Percentiles rank a stretch among this genome's conserved stretches.
Evolutionary conservation across 371 early-diverging fungal species (phyloP).

Genomic region (Nematocida displodere): DNA sequence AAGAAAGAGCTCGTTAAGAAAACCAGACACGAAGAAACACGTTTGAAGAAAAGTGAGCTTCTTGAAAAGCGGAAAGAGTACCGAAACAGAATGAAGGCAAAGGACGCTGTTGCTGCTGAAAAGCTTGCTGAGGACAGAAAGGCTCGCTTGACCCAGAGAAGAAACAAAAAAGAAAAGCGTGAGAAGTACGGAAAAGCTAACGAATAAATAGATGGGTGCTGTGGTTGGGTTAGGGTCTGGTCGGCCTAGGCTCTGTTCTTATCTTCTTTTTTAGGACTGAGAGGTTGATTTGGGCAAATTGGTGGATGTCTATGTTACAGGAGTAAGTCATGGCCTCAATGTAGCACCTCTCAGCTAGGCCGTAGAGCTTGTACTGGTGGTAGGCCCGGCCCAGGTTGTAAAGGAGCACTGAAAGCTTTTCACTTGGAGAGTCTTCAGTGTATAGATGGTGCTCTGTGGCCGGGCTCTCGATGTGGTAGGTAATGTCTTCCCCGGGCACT

Average conservation of each 20-base stretch:
- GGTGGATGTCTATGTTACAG: background rate
- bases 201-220: background rate
- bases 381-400: constrained; percentile 64
- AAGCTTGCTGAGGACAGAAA: constrained; percentile 23
- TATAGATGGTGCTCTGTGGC: constrained; percentile 6
- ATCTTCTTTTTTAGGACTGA: constrained; percentile 14
- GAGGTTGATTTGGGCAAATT: constrained; percentile 1
- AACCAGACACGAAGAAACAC: constrained; percentile 18
- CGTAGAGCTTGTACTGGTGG: constrained; percentile 59
- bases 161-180: constrained; percentile 20
- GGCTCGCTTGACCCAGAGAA: background rate
- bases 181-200: background rate
- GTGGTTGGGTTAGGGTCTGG: too few species aligned
- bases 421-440: constrained; percentile 19
- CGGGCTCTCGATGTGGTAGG: constrained; percentile 41
- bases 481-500: constrained; percentile 43
- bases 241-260: too few species aligned
- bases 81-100: constrained; percentile 3
- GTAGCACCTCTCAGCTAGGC: constrained; percentile 63
- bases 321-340: background rate
- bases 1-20: constrained; percentile 26
- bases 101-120: constrained; percentile 7
- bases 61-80: constrained; percentile 25
- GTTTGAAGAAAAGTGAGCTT: constrained; percentile 27
- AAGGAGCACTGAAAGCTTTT: constrained; percentile 39